Base-by-base conservation (phyloP, 345 rosid genomes). In the Fremontodendron californicum region DNA sequence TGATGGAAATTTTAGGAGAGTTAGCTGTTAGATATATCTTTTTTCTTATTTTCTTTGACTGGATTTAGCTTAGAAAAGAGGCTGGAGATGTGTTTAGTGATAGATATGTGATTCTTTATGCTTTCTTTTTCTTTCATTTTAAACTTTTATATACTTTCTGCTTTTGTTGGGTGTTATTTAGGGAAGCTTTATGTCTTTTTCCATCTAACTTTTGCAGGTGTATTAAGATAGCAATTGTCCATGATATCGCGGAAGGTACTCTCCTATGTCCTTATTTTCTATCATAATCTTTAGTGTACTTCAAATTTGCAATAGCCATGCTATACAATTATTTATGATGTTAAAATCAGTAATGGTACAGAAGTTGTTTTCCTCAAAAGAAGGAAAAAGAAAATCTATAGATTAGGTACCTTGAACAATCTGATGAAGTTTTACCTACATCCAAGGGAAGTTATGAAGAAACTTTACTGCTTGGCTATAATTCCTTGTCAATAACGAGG, bases 171-270 rank as follows among this genome's bases (percentile, higher is more conserved):
- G 18, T 29, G 46, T 46, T 46, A n/a, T 29, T 16, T 10, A 74
- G 40, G 9, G 64, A 64, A 43, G 13, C 62, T 51, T 73, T 84
- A 12, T 76, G 74, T 21, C 70, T 77, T 73, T 19, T 52, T 63
- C 54, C 25, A 63, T 63, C 16, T 27, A 70, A 48, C 63, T 58
- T 63, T 6, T 77, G 78, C 97, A 95, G 99, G 90, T 95, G 99
- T 82, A 86, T 95, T 18, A 95, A 95, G 85, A 93, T 95, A 86
- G 97, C 99, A 16, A 90, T 95, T 78, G 94, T 95, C 82, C 99
- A 93, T 88, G 98, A 95, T 76, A 93, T 95, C 39, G 99, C 99
- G 15, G 99, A 95, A 88, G 98, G 98, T 94, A 86, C 45, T 74
- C 52, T 35, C 37, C 45, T 25, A 39, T 46, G 29, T 62, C 68